A percentile compares a stretch with the other conserved stretches of the same genome.
phyloP scores from a whole-genome alignment of 2,329 filamentous ascomycete species.

The Cladosporium austrohemisphaericum region DNA sequence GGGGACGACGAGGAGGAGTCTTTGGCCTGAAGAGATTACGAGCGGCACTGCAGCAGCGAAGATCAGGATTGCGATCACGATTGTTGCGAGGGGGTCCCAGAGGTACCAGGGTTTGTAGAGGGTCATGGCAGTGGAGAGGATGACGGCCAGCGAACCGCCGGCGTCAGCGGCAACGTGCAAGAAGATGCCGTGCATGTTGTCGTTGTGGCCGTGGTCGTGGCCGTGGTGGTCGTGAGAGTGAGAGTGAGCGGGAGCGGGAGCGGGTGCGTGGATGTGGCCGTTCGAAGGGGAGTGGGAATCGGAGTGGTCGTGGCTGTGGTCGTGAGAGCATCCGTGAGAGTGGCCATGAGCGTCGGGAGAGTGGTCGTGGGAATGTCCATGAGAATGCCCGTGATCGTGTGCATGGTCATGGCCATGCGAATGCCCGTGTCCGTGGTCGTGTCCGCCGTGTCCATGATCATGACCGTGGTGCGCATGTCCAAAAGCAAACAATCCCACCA shows the following conservation, averaged over 20 bases:
- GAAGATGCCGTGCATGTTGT: conserved; percentile 98
- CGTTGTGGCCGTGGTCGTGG: conserved; percentile 61
- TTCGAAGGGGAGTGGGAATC: conserved; percentile 36
- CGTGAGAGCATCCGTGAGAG: conserved; percentile 31
- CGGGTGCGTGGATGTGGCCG: conserved; percentile 25
- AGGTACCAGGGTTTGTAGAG: conserved; percentile 86
- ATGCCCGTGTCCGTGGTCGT: conserved; percentile 53
- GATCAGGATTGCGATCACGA: conserved; percentile 88
- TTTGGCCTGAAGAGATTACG: conserved; percentile 77
- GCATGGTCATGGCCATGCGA: conserved; percentile 37
- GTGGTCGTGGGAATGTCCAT: conserved; percentile 24
- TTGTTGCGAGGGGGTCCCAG: conserved; percentile 92
- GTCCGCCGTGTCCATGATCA: conserved; percentile 50
- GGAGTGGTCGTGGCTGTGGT: conserved; percentile 21
- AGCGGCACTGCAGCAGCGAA: conserved; percentile 88
- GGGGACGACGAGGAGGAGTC: conserved; percentile 78
- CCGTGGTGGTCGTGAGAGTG: conserved; percentile 21
- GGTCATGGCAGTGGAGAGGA: conserved; percentile 83
- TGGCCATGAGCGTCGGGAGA: conserved; percentile 32
- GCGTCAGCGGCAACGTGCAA: conserved; percentile 93
- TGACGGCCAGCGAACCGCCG: conserved; percentile 88
- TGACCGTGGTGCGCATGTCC: conserved; percentile 52
- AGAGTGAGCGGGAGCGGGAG: conserved; percentile 18
- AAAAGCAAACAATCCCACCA: conserved; percentile 87
- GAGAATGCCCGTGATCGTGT: conserved; percentile 38